Evolutionary conservation across 768 basidiomycete genomes (phyloP).

Genomic region (Pleurotus salmoneostramineus): DNA sequence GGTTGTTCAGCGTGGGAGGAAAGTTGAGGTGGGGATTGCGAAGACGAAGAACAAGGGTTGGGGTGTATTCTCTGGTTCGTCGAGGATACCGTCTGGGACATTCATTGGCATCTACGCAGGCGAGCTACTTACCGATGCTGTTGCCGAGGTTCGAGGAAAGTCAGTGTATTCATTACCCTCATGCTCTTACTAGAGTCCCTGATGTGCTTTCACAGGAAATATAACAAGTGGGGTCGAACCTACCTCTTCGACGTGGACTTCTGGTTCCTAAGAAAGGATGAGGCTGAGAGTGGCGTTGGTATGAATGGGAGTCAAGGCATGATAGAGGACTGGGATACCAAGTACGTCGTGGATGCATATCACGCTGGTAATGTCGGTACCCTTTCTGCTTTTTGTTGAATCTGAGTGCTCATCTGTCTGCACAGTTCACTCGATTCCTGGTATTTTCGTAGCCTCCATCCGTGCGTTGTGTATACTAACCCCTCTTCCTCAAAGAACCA

Average conservation of each 20-base stretch:
- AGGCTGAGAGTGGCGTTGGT: slow-evolving; percentile 6
- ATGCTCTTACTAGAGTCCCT: slow-evolving; percentile 6
- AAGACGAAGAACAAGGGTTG: slow-evolving; percentile 81
- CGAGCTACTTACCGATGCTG: slow-evolving; percentile 69
- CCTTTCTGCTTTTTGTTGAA: not conserved
- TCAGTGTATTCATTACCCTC: slow-evolving; percentile 27
- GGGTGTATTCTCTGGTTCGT: slow-evolving; percentile 72
- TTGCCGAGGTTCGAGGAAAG: slow-evolving; percentile 65
- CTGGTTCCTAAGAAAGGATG: slow-evolving; percentile 47
- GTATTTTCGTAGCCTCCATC: slow-evolving; percentile 35
- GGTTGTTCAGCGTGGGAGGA: slow-evolving; percentile 84
- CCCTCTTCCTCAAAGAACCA: slow-evolving; percentile 59
- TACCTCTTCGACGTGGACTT: slow-evolving; percentile 86
- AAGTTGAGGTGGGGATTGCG: slow-evolving; percentile 54
- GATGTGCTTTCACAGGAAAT: slow-evolving; percentile 40
- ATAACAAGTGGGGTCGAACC: slow-evolving; percentile 69
- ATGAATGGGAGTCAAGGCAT: not conserved
- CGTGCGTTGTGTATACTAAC: not conserved
- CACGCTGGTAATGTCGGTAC: slow-evolving; percentile 77
- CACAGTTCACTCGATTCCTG: slow-evolving; percentile 86
- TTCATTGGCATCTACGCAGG: slow-evolving; percentile 87
- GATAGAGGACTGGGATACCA: slow-evolving; percentile 28
- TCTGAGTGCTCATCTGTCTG: slow-evolving; percentile 5
- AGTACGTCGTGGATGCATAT: slow-evolving; percentile 80
- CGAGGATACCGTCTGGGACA: slow-evolving; percentile 61